Evolutionary conservation across 768 basidiomycete species (phyloP), one percentile per base, ranked within the genome.

Genomic region (Tylopilus subfusipes): DNA sequence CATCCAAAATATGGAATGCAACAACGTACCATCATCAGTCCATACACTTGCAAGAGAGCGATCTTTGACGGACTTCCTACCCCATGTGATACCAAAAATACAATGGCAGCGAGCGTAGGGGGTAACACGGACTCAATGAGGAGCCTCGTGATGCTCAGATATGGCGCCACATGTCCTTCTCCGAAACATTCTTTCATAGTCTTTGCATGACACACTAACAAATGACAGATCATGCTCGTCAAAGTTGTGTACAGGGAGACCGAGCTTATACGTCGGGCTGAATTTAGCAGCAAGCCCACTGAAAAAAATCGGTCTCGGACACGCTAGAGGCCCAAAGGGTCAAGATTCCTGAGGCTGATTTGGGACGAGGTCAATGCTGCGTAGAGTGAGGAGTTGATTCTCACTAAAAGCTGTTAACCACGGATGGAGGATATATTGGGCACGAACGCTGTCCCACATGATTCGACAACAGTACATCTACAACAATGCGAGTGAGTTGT

Each of bases 401-500:
- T 27, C 25, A 27, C 25, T 7, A 3, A 27, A 7, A 27, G 25
- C 3, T 27, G 7, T 7, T 27, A 27, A 27, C 25, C 25, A 27
- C n/a, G n/a, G n/a, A n/a, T n/a, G n/a, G n/a, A n/a, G n/a, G n/a
- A n/a, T n/a, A n/a, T n/a, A n/a, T n/a, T n/a, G n/a, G n/a, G 45
- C 36, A n/a, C 49, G 24, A 50, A 42, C 39, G 45, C 48, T 52
- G 14, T 59, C 8, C 73, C 72, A 76, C 12, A 75, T 55, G 27
- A 72, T 57, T 25, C 57, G 69, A 50, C 71, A 72, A n/a, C 73
- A 73, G 54, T 72, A 69, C 14, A 75, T 59, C 74, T n/a, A n/a
- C n/a, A n/a, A n/a, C n/a, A n/a, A n/a, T n/a, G n/a, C n/a, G n/a
- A n/a, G n/a, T n/a, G 1, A 44, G 31, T 9, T 4, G 16, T 42